Evolutionary conservation across 768 basidiomycete genomes (phyloP), one percentile per base, ranked within the genome.

Genomic region (Suillus clintonianus): DNA sequence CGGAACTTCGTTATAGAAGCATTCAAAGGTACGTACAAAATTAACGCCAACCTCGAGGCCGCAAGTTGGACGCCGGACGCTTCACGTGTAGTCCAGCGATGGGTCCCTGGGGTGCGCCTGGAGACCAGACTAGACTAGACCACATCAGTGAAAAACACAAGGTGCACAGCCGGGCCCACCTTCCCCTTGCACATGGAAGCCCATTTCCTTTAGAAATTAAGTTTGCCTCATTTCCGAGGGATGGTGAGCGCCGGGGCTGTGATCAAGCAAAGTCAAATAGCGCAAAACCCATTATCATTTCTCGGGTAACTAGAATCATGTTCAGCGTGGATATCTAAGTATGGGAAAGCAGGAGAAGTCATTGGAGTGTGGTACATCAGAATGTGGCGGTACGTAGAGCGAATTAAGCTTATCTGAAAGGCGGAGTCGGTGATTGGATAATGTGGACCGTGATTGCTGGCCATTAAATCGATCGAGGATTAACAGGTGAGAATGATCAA

Each of bases 191-290:
- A 27, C 37, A 57, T 37, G 37, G 55, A 39, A 57, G 37, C 24
- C 37, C 37, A 57, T 41, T 56, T 56, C 55, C 55, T 56, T 37
- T 39, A 56, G 22, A 57, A 24, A 57, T 57, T 39, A 39, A 15
- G 55, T 57, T 54, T 39, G 37, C 24, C 24, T 57, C 36, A 57
- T 57, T 27, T 57, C 55, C 55, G 55, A 57, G 55, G 55, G 3
- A 41, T 17, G 24, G 10, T 57, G 55, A 57, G 37, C 37, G 10
- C 55, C 3, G 37, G 55, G 55, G 55, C 55, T 57, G 55, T 57
- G 37, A 37, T 37, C 53, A 54, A 37, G n/a, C 54, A 36, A 34
- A 22, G 34, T 37, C 34, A 56, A 57, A 57, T 17, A 39, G 37
- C 37, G 24, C 55, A 57, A 39, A 56, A 41, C 2, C 24, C 37